Evolutionary conservation across 192 early-diverging fungal genomes (phyloP).

Genomic region (Backusella mclennaniae): DNA sequence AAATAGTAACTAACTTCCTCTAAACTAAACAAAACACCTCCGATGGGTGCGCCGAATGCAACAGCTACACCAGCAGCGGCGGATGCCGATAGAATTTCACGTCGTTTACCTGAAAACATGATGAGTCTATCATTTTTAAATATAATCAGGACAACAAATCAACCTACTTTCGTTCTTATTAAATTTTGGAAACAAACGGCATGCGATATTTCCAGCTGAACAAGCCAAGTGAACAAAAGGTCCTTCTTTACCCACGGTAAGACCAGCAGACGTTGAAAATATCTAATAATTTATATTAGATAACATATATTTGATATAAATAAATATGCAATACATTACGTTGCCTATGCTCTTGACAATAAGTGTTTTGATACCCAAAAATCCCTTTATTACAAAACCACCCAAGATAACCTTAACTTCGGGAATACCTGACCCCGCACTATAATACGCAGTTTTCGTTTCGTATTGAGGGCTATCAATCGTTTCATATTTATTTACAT

Average conservation of each 20-base stretch:
- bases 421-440: conserved; percentile 92
- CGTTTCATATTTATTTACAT: not conserved
- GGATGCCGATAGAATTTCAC: conserved; percentile 92
- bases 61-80: conserved; percentile 92
- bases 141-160: not conserved
- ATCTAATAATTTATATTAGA: conserved; percentile 37
- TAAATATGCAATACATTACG: conserved; percentile 44
- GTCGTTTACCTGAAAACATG: conserved; percentile 62
- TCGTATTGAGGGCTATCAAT: conserved; percentile 17
- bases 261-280: conserved; percentile 78
- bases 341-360: conserved; percentile 88
- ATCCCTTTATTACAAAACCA: conserved; percentile 92
- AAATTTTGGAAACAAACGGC: conserved; percentile 88
- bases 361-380: conserved; percentile 87
- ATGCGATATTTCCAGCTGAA: conserved; percentile 85
- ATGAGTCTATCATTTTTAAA: not conserved
- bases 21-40: conserved; percentile 91
- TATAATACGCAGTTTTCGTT: conserved; percentile 73
- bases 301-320: not conserved
- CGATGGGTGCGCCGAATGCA: conserved; percentile 96
- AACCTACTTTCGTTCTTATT: conserved; percentile 77
- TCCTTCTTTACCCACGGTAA: conserved; percentile 91
- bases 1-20: conserved; percentile 95
- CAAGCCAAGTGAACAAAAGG: conserved; percentile 93
- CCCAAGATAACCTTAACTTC: conserved; percentile 95